Base-by-base conservation (phyloP, 495 filamentous ascomycete genomes). In the Penicillium lagena region DNA sequence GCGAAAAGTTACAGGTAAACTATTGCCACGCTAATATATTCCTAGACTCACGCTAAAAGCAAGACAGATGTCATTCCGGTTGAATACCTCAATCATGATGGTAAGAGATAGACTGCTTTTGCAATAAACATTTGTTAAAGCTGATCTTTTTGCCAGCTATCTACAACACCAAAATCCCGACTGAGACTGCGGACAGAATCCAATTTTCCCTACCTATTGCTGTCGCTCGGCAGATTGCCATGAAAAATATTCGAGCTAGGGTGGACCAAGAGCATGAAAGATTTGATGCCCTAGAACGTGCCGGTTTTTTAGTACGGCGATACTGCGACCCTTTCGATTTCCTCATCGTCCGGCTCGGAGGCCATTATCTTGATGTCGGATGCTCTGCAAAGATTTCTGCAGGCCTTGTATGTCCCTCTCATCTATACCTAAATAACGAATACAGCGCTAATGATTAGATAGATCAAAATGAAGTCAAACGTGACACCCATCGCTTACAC, bases 291-390 rank as follows among this genome's bases (percentile, higher is more conserved):
- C 49, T 67, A 17, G 58, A 67, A 43, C 38, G 39, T 12, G 55
- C 52, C 2, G 63, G 65, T 2, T 69, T 69, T 49, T 52, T 47
- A 35, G 27, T 60, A 9, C 57, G 65, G 11, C 43, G 55, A 31
- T 56, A 52, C 42, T 53, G 51, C 1, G 63, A 67, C 43, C 45
- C 62, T 12, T 47, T 51, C 37, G 36, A 51, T 9, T 40, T 53
- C 35, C 37, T 68, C 6, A 52, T 55, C 34, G 59, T 56, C 11
- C 51, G 58, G 2, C 50, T 58, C 39, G 65, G 65, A 0, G 63
- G 65, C 2, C 59, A 69, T 46, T 64, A 69, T 42, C 46, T 67
- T 12, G 65, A 69, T 49, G 54, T 63, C 29, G 65, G 65, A 4
- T 52, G 50, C n/a, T 60, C 49, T 15, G 40, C 35, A 28, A 54